Evolutionary conservation across 2,329 filamentous ascomycete genomes (phyloP).

Genomic region (Talaromyces atroroseus): DNA sequence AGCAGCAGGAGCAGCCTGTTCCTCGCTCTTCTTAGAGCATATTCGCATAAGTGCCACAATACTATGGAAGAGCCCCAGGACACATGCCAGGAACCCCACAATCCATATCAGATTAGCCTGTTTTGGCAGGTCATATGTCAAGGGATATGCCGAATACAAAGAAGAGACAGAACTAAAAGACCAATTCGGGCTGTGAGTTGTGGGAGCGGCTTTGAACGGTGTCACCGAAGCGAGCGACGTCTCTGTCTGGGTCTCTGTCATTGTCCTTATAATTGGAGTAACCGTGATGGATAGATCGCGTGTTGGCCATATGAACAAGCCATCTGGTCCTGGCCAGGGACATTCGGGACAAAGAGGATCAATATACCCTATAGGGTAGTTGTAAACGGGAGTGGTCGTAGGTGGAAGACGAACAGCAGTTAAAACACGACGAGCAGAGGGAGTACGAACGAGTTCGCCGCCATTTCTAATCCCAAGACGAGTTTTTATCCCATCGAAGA

Average conservation of each 20-base stretch:
- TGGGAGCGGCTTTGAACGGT: not conserved
- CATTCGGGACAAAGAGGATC: not conserved
- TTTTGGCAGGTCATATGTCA: not conserved
- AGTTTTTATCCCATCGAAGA: not conserved
- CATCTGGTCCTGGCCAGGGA: not conserved
- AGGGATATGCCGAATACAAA: not conserved
- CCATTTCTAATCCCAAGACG: not conserved
- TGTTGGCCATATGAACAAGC: not conserved
- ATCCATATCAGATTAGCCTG: not conserved
- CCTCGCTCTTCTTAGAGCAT: not conserved
- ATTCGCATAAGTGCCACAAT: not conserved
- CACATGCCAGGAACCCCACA: not conserved
- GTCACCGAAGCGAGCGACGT: not conserved
- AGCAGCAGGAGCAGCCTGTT: not conserved
- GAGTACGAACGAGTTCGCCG: not conserved
- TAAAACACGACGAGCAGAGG: not conserved
- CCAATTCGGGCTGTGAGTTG: not conserved
- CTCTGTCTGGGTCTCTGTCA: not conserved
- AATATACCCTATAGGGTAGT: not conserved
- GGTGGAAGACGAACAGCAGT: not conserved
- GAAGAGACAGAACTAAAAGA: not conserved
- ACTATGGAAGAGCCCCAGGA: not conserved
- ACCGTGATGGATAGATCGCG: not conserved
- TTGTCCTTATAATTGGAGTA: not conserved
- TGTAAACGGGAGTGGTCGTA: not conserved